Conservation (phyloP, 176 grass and related monocot genomes). For the Carex scoparia region DNA sequence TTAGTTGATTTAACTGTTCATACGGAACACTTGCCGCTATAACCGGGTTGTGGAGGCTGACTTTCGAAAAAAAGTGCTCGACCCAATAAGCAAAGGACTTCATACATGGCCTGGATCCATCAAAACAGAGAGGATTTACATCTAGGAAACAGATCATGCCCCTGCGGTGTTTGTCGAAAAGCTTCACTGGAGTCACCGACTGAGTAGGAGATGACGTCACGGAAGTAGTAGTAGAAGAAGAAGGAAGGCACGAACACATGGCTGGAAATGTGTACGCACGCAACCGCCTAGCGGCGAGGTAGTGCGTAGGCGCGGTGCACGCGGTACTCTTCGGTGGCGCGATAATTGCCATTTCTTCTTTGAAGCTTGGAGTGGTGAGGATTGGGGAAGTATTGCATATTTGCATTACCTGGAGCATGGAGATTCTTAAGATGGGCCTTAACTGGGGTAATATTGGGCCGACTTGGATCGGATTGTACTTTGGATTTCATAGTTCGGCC, state of each 20-base stretch:
- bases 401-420: not conserved
- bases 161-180: conserved; percentile 48
- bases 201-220: not conserved
- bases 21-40: conserved; percentile 44
- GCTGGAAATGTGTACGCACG: not conserved
- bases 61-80: conserved; percentile 61
- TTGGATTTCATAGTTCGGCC: not conserved
- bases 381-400: not conserved
- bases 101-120: conserved; percentile 56
- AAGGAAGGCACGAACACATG: not conserved
- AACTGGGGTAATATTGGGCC: not conserved
- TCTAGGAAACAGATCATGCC: conserved; percentile 70
- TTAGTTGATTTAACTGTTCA: not conserved
- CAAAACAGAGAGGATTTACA: conserved; percentile 67
- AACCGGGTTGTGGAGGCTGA: conserved; percentile 68
- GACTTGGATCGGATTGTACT: not conserved
- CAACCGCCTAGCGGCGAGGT: not conserved
- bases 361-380: not conserved
- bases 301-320: not conserved
- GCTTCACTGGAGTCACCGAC: conserved; percentile 10
- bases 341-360: conserved; percentile 6
- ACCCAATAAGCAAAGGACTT: conserved; percentile 66
- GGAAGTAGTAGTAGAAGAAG: conserved; percentile 7
- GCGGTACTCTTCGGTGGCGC: conserved; percentile 14
- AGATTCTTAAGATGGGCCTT: not conserved